Conservation (phyloP, 768 basidiomycete species). For the Vararia minispora region DNA sequence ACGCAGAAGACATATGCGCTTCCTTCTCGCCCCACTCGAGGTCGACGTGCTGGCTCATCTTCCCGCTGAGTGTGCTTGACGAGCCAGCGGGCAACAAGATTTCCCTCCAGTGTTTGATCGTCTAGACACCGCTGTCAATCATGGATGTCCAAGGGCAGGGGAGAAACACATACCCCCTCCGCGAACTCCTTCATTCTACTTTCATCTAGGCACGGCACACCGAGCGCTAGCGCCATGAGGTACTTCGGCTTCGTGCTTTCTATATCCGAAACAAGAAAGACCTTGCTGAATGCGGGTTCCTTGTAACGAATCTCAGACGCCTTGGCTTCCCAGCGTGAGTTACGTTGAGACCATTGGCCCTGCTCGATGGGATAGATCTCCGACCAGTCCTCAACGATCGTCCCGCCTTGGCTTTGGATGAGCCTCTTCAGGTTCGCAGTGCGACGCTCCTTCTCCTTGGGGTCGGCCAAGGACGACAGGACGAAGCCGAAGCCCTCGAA, state of each 20-base stretch:
- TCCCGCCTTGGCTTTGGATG: slow-evolving; percentile 43
- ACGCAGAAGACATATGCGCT: too few species aligned
- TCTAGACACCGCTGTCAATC: slow-evolving; percentile 57
- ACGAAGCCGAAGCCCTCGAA: slow-evolving; percentile 40
- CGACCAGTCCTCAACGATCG: slow-evolving; percentile 52
- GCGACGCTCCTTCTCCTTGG: slow-evolving; percentile 25
- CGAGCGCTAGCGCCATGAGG: slow-evolving; percentile 71
- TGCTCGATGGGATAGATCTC: slow-evolving; percentile 43
- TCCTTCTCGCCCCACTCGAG: slow-evolving; percentile 37
- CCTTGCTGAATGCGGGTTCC: slow-evolving; percentile 34
- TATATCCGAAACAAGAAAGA: slow-evolving; percentile 62
- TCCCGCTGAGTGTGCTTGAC: slow-evolving; percentile 27
- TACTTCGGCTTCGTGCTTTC: slow-evolving; percentile 67
- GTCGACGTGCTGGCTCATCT: slow-evolving; percentile 38
- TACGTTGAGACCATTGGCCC: too few species aligned
- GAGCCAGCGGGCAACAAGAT: slow-evolving; percentile 46
- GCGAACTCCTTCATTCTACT: slow-evolving; percentile 40
- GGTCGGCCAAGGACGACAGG: slow-evolving; percentile 36
- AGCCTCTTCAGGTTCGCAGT: slow-evolving; percentile 31
- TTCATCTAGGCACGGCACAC: slow-evolving; percentile 68
- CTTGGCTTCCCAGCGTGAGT: too few species aligned
- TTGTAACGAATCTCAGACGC: slow-evolving; percentile 38
- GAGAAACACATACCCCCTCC: slow-evolving; percentile 16
- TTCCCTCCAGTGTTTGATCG: too few species aligned
- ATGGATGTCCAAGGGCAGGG: slow-evolving; percentile 9